Evolutionary conservation across 345 rosid species (phyloP), one percentile per base, ranked within the genome.

Genomic region (Eucalyptus marginata): DNA sequence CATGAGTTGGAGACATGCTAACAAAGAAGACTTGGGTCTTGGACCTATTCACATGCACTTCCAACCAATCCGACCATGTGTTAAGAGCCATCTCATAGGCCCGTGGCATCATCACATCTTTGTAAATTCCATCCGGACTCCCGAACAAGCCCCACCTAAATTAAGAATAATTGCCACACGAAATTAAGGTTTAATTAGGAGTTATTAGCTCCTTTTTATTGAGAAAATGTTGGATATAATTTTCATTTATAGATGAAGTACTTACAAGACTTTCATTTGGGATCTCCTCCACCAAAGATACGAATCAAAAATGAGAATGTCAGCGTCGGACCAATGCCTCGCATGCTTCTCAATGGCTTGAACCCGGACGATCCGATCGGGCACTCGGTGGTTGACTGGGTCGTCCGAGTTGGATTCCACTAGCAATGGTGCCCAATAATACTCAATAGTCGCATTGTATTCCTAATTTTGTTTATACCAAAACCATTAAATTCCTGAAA

Each of bases 331-430:
- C 99, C 99, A 98, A 59, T 94, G 94, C 87, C 92, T 93, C 1
- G 96, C 99, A 88, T 98, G 99, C 91, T 90, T 98, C 62, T 95
- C 94, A 25, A 98, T 97, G 43, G 97, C 94, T 89, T 97, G 97
- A 24, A 96, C 94, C 90, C 95, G 93, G 47, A 97, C 97, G 54
- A 94, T 93, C 50, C 97, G 92, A 25, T 98, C 93, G n/a, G 96
- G 93, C 16, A 96, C 88, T 33, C 95, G 93, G 89, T 96, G 99
- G 93, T 93, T 93, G 15, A 94, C 90, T 2, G 99, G 99, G 59
- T 97, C 96, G 49, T 98, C 99, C 1, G 98, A 96, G 93, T 98
- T 97, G 17, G 99, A 98, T 93, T 98, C 99, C 59, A 98, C 99
- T 64, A 98, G 89, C 90, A 98, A 91, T 10, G 99, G 99, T 5